These are phyloP conservation scores for Zymoseptoria pseudotritici DNA, from an alignment of 2,329 filamentous ascomycete genomes.

Conservation along the genomic window DNA sequence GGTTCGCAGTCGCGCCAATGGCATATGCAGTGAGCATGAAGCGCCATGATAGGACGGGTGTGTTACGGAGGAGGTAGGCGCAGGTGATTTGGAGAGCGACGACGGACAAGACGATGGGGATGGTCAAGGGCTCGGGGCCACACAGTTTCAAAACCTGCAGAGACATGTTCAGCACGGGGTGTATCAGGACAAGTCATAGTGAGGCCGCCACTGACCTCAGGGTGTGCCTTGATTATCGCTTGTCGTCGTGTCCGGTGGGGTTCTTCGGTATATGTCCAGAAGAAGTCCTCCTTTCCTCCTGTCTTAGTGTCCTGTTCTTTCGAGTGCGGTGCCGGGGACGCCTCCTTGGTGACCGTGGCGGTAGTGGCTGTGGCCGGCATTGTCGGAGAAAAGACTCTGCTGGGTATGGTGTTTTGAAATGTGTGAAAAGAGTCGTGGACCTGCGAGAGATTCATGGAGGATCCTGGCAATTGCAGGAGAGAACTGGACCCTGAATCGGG, in stretches of 20 bases:
- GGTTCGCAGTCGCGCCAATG: slow-evolving; percentile 89
- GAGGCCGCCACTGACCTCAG: slow-evolving; percentile 56
- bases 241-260: slow-evolving; percentile 84
- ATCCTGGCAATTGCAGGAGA: not conserved
- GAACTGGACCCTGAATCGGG: not conserved
- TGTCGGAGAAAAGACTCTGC: not conserved
- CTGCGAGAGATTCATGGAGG: not conserved
- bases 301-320: slow-evolving; percentile 12
- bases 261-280: slow-evolving; percentile 99
- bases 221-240: slow-evolving; percentile 96
- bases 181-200: not conserved
- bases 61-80: slow-evolving; percentile 69
- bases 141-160: slow-evolving; percentile 87
- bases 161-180: slow-evolving; percentile 1
- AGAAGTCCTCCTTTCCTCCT: slow-evolving; percentile 58
- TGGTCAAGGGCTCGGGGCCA: slow-evolving; percentile 89
- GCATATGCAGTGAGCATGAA: slow-evolving; percentile 87
- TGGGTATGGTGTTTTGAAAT: not conserved
- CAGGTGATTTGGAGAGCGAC: slow-evolving; percentile 72
- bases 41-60: slow-evolving; percentile 70
- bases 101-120: slow-evolving; percentile 80
- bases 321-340: not conserved
- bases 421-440: not conserved
- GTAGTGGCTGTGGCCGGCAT: slow-evolving; percentile 22
- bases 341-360: slow-evolving; percentile 13